Base-by-base conservation (phyloP, 1,284 basidiomycete genomes). In the Gymnopus androsaceus region DNA sequence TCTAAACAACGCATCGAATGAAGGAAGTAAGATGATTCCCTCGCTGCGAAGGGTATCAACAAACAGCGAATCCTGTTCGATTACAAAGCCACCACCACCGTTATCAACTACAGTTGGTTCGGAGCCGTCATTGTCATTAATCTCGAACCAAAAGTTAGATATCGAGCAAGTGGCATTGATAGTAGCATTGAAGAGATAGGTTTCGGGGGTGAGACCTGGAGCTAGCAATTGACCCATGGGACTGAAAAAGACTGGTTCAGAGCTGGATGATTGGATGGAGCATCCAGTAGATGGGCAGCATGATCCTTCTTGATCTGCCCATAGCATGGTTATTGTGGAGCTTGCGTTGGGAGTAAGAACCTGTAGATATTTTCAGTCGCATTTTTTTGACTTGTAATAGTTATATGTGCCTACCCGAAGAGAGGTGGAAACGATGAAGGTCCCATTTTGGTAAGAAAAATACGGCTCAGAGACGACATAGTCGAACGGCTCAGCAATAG, bases 401-500 rank as follows among this genome's bases (percentile, higher is more conserved):
- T 19, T 12, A 14, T 38, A 21, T 3, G 48, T 50, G 12, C n/a
- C n/a, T 15, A 57, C 51, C 42, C 56, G 51, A 11, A 57, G 44
- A 6, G 21, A 4, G 27, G 38, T 37, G 8, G 19, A 36, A 19
- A 57, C 19, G 36, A 30, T n/a, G 17, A 31, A 17, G 28, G 23
- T 17, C 33, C 33, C 25, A 31, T 40, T n/a, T 33, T 46, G n/a
- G 19, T 41, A 36, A 14, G 38, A 57, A 8, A 57, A 37, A 5
- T 38, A 21, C 17, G 45, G 30, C 12, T 41, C 40, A 4, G 36
- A 17, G 11, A 64, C 55, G 44, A 64, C 63, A 17, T 51, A 57
- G 15, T 59, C 56, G 14, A 66, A 40, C 6, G 62, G 62, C 7
- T 59, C 51, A 6, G 33, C 15, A n/a, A 66, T 53, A 17, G 38